phyloP scores from a whole-genome alignment of 148 eudicot genomes.

The Nepenthes mirabilis region DNA sequence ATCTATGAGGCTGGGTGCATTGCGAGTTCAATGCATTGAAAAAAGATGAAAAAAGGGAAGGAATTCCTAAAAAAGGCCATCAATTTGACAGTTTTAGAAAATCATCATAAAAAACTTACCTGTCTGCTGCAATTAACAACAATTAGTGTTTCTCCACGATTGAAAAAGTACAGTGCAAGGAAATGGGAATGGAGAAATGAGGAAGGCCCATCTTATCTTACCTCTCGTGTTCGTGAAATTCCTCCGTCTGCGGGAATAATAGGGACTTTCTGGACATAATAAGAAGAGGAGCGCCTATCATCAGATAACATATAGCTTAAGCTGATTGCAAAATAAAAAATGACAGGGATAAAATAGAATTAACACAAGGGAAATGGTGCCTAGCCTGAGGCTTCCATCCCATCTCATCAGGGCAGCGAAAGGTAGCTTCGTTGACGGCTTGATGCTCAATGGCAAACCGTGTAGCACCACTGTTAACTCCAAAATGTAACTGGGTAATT shows the following conservation, averaged over 20 bases:
- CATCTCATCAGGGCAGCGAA: conserved; percentile 97
- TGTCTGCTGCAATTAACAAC: too few relatives aligned
- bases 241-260: conserved; percentile 87
- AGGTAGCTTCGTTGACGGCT: conserved; percentile 91
- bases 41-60: too few relatives aligned
- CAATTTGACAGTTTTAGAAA: too few relatives aligned
- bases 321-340: conserved; percentile 1
- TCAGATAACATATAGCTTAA: too few relatives aligned
- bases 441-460: conserved; percentile 84
- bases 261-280: conserved; percentile 59
- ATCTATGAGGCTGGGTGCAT: too few relatives aligned
- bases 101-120: too few relatives aligned
- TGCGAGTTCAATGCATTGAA: too few relatives aligned
- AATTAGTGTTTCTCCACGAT: too few relatives aligned
- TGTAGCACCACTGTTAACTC: conserved; percentile 81
- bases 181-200: background rate
- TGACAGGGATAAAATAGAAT: background rate
- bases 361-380: background rate
- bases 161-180: background rate
- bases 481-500: conserved; percentile 65
- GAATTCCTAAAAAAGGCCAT: too few relatives aligned
- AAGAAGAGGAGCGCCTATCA: conserved; percentile 1
- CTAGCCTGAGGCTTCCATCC: conserved; percentile 98
- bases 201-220: conserved; percentile 12
- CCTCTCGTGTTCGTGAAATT: conserved; percentile 63